Conservation (phyloP, 345 rosid genomes). For the Hibiscus trionum region DNA sequence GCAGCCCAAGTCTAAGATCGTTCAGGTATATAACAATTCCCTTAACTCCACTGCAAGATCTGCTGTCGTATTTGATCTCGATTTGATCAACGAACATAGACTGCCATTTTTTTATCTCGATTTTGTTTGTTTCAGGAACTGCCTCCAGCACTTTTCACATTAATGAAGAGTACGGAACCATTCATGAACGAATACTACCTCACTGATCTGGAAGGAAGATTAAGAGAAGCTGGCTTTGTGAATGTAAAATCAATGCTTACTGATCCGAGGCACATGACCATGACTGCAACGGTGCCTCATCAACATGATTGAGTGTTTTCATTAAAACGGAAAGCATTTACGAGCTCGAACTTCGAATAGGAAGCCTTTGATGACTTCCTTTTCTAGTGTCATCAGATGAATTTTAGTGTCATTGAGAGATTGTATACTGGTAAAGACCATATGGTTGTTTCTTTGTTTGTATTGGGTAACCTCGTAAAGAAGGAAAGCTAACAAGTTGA, state of each 20-base stretch:
- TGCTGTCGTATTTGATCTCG: background rate
- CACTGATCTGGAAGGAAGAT: constrained; percentile 41
- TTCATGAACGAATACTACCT: constrained; percentile 44
- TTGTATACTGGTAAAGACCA: background rate
- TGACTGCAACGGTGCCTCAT: constrained; percentile 42
- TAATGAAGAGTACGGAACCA: constrained; percentile 60
- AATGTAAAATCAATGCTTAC: constrained; percentile 34
- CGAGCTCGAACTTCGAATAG: background rate
- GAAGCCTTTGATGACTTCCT: background rate
- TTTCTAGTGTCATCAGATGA: background rate
- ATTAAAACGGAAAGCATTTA: background rate
- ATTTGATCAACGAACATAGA: background rate
- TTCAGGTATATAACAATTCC: constrained; percentile 36
- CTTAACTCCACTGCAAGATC: no score
- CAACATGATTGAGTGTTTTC: background rate
- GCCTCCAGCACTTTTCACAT: constrained; percentile 49
- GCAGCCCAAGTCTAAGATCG: constrained; percentile 58
- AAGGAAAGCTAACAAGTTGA: background rate
- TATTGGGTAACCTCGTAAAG: background rate
- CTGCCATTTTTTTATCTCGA: background rate
- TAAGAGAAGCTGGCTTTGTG: constrained; percentile 41
- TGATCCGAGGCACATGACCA: constrained; percentile 47
- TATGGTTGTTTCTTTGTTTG: background rate
- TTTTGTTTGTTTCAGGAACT: constrained; percentile 27
- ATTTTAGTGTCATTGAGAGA: background rate